Evolutionary conservation across 2,329 filamentous ascomycete species (phyloP).

Genomic region (Didymella segeticola): DNA sequence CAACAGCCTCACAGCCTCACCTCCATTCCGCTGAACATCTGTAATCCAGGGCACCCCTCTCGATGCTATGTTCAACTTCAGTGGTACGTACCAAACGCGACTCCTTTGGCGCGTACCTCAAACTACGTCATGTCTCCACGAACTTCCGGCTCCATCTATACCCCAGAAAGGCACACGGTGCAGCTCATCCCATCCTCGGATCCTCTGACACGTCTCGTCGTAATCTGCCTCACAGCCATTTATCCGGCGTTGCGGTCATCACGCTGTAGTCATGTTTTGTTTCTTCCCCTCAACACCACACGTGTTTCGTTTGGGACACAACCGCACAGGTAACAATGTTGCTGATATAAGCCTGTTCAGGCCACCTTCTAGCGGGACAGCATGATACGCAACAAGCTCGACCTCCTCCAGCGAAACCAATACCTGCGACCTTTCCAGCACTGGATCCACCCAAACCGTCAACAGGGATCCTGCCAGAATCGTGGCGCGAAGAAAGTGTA

Average conservation of each 20-base stretch:
- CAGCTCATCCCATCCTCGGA: not conserved
- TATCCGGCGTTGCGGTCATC: constrained; percentile 21
- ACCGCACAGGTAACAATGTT: constrained; percentile 34
- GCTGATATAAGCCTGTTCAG: constrained; percentile 42
- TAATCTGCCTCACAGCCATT: not conserved
- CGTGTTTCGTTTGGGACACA: constrained; percentile 37
- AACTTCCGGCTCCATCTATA: constrained; percentile 2
- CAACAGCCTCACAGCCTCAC: constrained; percentile 8
- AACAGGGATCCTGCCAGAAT: constrained; percentile 26
- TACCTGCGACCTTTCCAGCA: constrained; percentile 60
- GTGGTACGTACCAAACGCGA: constrained; percentile 37
- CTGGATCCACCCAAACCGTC: constrained; percentile 50
- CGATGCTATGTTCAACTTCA: constrained; percentile 46
- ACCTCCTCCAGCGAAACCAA: constrained; percentile 57
- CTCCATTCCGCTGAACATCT: not conserved
- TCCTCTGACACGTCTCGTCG: not conserved
- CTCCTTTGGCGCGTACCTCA: not conserved
- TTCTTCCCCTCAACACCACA: constrained; percentile 29
- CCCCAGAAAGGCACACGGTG: not conserved
- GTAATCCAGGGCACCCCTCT: not conserved
- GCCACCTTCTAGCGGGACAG: constrained; percentile 47
- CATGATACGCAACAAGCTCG: constrained; percentile 51
- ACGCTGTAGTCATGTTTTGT: constrained; percentile 16
- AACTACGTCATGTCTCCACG: constrained; percentile 12
- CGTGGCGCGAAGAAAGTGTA: constrained; percentile 45